These are phyloP conservation scores for Venturiaceae sp. DNA, from an alignment of 2,329 filamentous ascomycete genomes.

Conservation along the genomic window DNA sequence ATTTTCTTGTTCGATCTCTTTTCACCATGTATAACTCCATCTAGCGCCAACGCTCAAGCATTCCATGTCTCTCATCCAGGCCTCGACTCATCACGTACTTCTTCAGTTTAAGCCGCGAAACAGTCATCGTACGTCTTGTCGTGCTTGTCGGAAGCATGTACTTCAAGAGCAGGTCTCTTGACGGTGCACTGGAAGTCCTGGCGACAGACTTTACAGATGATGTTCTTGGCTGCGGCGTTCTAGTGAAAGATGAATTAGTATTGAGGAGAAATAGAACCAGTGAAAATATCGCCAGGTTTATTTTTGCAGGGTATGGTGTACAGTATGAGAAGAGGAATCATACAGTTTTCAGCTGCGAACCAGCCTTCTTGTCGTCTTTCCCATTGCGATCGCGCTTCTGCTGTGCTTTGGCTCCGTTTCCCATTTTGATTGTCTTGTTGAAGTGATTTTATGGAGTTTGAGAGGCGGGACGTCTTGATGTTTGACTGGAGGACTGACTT, in stretches of 20 bases:
- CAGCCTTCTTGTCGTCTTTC: constrained; percentile 18
- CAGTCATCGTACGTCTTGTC: constrained; percentile 61
- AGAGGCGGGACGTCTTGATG: too few relatives aligned
- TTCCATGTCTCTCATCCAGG: too few relatives aligned
- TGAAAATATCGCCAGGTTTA: not conserved
- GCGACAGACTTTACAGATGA: constrained; percentile 70
- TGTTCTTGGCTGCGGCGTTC: constrained; percentile 66
- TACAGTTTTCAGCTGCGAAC: constrained; percentile 26
- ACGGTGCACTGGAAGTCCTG: constrained; percentile 71
- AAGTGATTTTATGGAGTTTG: not conserved
- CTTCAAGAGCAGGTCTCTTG: constrained; percentile 58
- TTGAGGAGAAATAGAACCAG: not conserved
- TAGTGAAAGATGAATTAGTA: constrained; percentile 19
- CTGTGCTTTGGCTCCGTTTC: constrained; percentile 16
- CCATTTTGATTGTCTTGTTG: not conserved
- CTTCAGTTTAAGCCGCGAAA: constrained; percentile 37
- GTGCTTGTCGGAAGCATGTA: constrained; percentile 70
- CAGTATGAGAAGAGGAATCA: constrained; percentile 5
- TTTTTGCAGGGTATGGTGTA: not conserved
- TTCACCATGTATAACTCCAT: too few relatives aligned
- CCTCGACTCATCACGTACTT: too few relatives aligned
- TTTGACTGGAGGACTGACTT: too few relatives aligned
- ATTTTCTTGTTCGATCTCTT: too few relatives aligned
- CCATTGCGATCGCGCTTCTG: constrained; percentile 27
- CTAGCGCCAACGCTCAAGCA: too few relatives aligned